A percentile compares a stretch with the other conserved stretches of the same genome.
Conservation (phyloP, 2,329 filamentous ascomycete species). For the Talaromyces verruculosus region DNA sequence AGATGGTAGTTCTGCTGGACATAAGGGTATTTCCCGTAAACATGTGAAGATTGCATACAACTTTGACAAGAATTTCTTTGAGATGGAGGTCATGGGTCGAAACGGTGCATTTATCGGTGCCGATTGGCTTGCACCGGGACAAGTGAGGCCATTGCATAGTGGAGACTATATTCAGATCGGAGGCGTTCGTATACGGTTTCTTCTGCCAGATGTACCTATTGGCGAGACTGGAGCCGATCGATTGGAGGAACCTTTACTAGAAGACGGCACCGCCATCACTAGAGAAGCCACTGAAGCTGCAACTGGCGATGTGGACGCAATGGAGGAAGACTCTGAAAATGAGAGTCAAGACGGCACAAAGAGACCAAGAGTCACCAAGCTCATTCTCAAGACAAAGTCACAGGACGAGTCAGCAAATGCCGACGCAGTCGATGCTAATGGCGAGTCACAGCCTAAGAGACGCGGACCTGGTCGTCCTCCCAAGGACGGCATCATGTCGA, state of each 20-base stretch:
- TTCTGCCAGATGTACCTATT: conserved; percentile 54
- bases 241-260: conserved; percentile 42
- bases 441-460: conserved; percentile 41
- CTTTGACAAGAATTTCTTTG: conserved; percentile 56
- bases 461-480: conserved; percentile 63
- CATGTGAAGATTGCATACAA: conserved; percentile 64
- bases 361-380: conserved; percentile 26
- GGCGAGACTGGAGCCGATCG: conserved; percentile 51
- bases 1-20: conserved; percentile 48
- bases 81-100: conserved; percentile 59
- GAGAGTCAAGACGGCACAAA: conserved; percentile 23
- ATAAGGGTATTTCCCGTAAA: conserved; percentile 61
- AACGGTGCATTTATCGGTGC: conserved; percentile 60
- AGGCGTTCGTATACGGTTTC: conserved; percentile 57
- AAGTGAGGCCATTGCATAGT: conserved; percentile 53
- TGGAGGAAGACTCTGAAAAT: conserved; percentile 31
- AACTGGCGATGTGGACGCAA: conserved; percentile 12
- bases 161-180: conserved; percentile 61
- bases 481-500: conserved; percentile 67
- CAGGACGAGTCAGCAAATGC: conserved; percentile 25
- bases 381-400: conserved; percentile 21
- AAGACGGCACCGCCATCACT: conserved; percentile 31
- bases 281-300: conserved; percentile 37
- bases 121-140: conserved; percentile 49
- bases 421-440: conserved; percentile 32